phyloP scores from a whole-genome alignment of 1,284 basidiomycete species.

The Sporisorium sorghi region DNA sequence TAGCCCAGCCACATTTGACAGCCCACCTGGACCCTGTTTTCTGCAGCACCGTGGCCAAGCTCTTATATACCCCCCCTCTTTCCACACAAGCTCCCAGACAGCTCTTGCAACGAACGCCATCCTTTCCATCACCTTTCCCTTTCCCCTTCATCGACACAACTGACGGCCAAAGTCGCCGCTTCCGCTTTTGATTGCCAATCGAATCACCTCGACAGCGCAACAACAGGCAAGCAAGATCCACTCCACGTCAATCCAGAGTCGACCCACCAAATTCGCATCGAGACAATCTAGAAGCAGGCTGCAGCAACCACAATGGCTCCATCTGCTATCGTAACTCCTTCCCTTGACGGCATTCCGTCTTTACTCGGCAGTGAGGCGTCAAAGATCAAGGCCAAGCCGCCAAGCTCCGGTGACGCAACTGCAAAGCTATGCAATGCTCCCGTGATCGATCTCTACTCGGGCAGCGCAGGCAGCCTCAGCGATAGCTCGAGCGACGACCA shows the following conservation, averaged over 20 bases:
- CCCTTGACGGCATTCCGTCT: not conserved
- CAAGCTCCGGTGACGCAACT: not conserved
- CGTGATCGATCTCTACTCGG: slow-evolving; percentile 58
- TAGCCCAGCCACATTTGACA: slow-evolving; percentile 2
- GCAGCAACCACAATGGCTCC: slow-evolving; percentile 29
- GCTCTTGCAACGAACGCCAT: not conserved
- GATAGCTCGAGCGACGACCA: slow-evolving; percentile 43
- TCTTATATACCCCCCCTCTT: not conserved
- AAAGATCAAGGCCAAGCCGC: slow-evolving; percentile 19
- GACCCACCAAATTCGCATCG: not conserved
- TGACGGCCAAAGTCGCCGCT: too few relatives aligned
- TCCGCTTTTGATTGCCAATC: not conserved
- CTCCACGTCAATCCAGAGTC: not conserved
- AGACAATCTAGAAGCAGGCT: not conserved
- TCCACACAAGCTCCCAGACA: not conserved
- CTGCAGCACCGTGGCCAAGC: not conserved
- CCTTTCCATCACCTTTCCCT: too few relatives aligned
- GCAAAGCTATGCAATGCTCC: slow-evolving; percentile 28
- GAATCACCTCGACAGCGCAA: not conserved
- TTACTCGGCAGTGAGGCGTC: not conserved
- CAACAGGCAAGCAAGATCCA: not conserved
- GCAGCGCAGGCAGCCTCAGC: slow-evolving; percentile 45
- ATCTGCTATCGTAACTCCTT: slow-evolving; percentile 20
- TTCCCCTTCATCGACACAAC: slow-evolving; percentile 15
- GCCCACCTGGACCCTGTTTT: slow-evolving; percentile 5